These are phyloP conservation scores for Zygoascus tannicola DNA, from an alignment of 805 yeast genomes.

Conservation along the genomic window DNA sequence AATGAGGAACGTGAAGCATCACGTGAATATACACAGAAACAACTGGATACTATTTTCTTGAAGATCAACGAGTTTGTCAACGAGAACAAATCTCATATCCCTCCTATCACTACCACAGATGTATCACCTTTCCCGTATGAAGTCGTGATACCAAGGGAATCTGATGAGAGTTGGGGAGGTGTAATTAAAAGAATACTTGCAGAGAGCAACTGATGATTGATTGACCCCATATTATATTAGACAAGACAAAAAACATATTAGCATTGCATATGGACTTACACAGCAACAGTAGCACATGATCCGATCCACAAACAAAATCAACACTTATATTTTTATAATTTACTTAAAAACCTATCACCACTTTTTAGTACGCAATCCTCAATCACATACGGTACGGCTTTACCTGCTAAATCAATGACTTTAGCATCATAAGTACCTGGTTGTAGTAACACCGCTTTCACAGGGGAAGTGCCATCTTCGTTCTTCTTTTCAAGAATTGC, in stretches of 20 bases:
- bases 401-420: slow-evolving; percentile 27
- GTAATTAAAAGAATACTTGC: slow-evolving; percentile 27
- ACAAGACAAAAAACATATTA: too few relatives aligned
- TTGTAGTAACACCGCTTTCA: slow-evolving; percentile 70
- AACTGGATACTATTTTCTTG: slow-evolving; percentile 35
- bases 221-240: not conserved
- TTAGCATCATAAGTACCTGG: slow-evolving; percentile 64
- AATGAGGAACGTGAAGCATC: slow-evolving; percentile 14
- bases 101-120: slow-evolving; percentile 62
- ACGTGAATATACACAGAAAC: slow-evolving; percentile 25
- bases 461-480: slow-evolving; percentile 17
- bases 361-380: slow-evolving; percentile 59
- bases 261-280: too few relatives aligned
- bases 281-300: too few relatives aligned
- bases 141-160: slow-evolving; percentile 27
- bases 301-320: too few relatives aligned
- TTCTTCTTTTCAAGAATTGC: slow-evolving; percentile 25
- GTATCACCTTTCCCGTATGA: slow-evolving; percentile 55
- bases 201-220: slow-evolving; percentile 3
- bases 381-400: slow-evolving; percentile 30
- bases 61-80: slow-evolving; percentile 47
- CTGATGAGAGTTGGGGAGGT: slow-evolving; percentile 27
- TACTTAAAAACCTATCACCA: slow-evolving; percentile 39
- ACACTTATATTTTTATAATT: slow-evolving; percentile 6
- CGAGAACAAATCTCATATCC: slow-evolving; percentile 54